These are phyloP conservation scores for Starmera amethionina DNA, from an alignment of 805 yeast genomes.

Conservation along the genomic window DNA sequence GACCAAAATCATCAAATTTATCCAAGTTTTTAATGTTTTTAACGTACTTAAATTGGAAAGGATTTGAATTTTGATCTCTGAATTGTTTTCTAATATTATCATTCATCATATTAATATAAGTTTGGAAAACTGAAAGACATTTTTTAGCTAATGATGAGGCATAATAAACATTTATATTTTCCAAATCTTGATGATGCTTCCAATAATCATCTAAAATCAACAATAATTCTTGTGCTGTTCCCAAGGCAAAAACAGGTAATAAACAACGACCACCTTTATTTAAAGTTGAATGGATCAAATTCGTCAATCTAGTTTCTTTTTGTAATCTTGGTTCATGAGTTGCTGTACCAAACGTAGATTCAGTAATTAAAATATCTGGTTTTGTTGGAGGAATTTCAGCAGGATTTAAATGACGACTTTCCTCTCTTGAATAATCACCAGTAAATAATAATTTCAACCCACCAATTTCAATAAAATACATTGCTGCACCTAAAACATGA, in stretches of 20 bases:
- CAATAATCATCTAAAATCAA: constrained; percentile 92
- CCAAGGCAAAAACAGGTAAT: constrained; percentile 92
- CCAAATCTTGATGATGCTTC: constrained; percentile 74
- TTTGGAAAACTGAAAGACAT: constrained; percentile 95
- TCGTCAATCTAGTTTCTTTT: constrained; percentile 74
- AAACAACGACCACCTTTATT: constrained; percentile 85
- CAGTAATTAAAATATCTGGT: constrained; percentile 88
- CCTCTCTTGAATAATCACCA: constrained; percentile 95
- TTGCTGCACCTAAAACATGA: constrained; percentile 98
- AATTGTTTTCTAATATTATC: constrained; percentile 72
- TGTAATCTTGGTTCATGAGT: constrained; percentile 87
- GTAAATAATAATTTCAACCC: constrained; percentile 85
- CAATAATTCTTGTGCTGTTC: constrained; percentile 91
- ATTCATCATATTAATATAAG: constrained; percentile 96
- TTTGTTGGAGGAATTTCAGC: constrained; percentile 87
- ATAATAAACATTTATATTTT: constrained; percentile 73
- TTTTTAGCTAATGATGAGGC: constrained; percentile 91
- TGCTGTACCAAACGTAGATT: constrained; percentile 96
- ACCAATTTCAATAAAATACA: constrained; percentile 92
- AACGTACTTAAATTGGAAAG: constrained; percentile 82
- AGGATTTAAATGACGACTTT: constrained; percentile 86
- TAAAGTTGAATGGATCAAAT: constrained; percentile 74
- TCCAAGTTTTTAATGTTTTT: constrained; percentile 73
- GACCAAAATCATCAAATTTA: constrained; percentile 84
- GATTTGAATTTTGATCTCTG: constrained; percentile 74